phyloP scores from a whole-genome alignment of 139 green algal genomes.

The Nannochloris sp. region DNA sequence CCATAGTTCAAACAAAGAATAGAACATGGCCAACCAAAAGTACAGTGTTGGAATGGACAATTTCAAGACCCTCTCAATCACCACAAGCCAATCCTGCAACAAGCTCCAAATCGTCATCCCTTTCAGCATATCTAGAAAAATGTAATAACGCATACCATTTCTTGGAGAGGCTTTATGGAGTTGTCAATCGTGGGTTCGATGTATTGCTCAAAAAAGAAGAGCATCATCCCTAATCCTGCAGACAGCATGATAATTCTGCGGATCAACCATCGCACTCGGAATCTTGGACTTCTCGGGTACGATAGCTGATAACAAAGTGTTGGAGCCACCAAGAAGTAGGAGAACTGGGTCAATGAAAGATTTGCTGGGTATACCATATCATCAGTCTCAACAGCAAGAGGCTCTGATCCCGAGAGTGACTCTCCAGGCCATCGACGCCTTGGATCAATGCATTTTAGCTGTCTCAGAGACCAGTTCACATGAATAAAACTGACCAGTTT shows the following conservation, averaged over 20 bases:
- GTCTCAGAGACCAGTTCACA: constrained; percentile 56
- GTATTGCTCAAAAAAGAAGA: constrained; percentile 75
- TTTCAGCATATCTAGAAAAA: background rate
- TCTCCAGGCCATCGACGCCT: constrained; percentile 45
- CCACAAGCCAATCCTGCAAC: constrained; percentile 37
- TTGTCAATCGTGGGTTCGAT: constrained; percentile 72
- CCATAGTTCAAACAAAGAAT: constrained; percentile 75
- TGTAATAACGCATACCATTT: constrained; percentile 28
- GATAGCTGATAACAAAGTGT: constrained; percentile 72
- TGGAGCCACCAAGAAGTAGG: constrained; percentile 68
- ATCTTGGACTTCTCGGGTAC: constrained; percentile 31
- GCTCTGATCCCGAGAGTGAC: constrained; percentile 21
- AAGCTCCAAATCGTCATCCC: background rate
- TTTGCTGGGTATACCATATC: constrained; percentile 65
- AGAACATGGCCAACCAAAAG: constrained; percentile 84
- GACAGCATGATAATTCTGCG: constrained; percentile 1
- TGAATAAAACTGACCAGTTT: constrained; percentile 75
- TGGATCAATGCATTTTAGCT: constrained; percentile 21
- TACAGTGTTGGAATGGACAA: constrained; percentile 83
- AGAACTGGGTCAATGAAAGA: constrained; percentile 43
- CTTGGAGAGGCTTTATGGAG: constrained; percentile 43
- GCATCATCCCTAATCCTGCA: constrained; percentile 30
- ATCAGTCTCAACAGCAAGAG: constrained; percentile 1
- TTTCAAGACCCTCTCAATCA: constrained; percentile 84
- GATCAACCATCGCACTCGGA: constrained; percentile 27